These are phyloP conservation scores for Lecanicillium sp. DNA, from an alignment of 2,329 filamentous ascomycete species.

Conservation along the genomic window DNA sequence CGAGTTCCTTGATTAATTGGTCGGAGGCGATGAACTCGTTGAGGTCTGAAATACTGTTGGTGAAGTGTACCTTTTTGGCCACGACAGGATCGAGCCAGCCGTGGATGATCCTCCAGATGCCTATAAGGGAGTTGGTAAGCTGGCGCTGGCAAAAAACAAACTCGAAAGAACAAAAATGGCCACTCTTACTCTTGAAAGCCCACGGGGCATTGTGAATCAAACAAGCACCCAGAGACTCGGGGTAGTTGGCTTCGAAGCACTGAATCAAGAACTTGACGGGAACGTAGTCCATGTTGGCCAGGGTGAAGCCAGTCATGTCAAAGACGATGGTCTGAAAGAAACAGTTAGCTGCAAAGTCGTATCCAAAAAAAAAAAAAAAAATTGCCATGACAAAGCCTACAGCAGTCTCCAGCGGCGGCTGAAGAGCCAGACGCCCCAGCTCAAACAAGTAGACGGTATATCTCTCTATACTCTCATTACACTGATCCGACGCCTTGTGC, in stretches of 20 bases:
- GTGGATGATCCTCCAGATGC: constrained; percentile 80
- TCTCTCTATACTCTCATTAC: constrained; percentile 64
- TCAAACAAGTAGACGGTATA: constrained; percentile 87
- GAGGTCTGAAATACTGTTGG: constrained; percentile 66
- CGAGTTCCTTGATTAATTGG: constrained; percentile 67
- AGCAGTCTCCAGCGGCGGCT: constrained; percentile 72
- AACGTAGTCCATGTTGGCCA: constrained; percentile 90
- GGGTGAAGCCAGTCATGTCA: constrained; percentile 79
- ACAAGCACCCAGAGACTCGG: constrained; percentile 74
- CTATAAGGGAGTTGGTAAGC: constrained; percentile 24
- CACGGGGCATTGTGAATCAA: constrained; percentile 87
- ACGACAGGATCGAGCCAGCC: constrained; percentile 92
- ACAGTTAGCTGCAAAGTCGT: not conserved
- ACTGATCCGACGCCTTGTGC: constrained; percentile 71
- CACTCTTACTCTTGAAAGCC: constrained; percentile 69
- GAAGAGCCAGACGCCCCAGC: constrained; percentile 68
- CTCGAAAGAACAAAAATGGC: constrained; percentile 3
- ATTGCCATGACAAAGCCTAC: constrained; percentile 33
- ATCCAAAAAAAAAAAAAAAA: too few relatives aligned
- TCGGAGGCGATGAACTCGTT: constrained; percentile 58
- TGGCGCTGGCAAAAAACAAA: constrained; percentile 11
- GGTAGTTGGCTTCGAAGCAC: constrained; percentile 92
- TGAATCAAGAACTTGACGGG: constrained; percentile 96
- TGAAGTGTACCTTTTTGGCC: constrained; percentile 83
- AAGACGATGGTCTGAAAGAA: constrained; percentile 36